Base-by-base conservation (phyloP, 2,329 filamentous ascomycete species). In the Nothophaeocryptopus gaeumannii region DNA sequence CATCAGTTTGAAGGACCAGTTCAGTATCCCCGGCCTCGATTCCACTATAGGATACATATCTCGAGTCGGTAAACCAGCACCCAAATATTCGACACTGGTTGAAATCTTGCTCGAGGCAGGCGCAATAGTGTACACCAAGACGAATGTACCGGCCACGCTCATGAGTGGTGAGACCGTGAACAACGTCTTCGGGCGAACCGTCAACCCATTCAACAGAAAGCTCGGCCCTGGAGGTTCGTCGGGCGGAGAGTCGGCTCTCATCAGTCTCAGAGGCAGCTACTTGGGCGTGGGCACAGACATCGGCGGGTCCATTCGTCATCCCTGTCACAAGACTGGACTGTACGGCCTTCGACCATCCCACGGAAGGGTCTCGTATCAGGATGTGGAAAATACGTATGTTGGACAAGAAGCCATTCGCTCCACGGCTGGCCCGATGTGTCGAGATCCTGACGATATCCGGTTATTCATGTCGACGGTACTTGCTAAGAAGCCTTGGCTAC, bases 231-330 rank as follows among this genome's bases (percentile, higher is more conserved):
- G 85, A 5, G 85, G 86, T 2, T 82, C 78, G 8, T 81, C 79
- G 0, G 85, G 85, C 10, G 85, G 85, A 11, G 83, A 86, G 63
- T 82, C 76, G 0, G 80, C 78, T 0, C 66, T 85, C 10, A 59
- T 85, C 16, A 78, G 77, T 3, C 75, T 85, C 70, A 72, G 75
- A 20, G 83, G 82, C 0, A 78, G 72, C 32, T 72, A 80, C 45
- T 60, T 86, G 1, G 84, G 84, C 1, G 73, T 85, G 10, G 82
- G 81, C 0, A 85, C 83, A 0, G 83, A 86, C 65, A 75, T 85
- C 39, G 78, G 74, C 1, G 78, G 78, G 1, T 74, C 69, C 46
- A 85, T 95, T 63, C 82, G 84, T 61, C 93, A 96, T 67, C 92
- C 87, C 68, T 87, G 95, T 50, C 90, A 95, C 60, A 92, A 90